Conservation (phyloP, 208 protist genomes). For the Porcisia hertigi region DNA sequence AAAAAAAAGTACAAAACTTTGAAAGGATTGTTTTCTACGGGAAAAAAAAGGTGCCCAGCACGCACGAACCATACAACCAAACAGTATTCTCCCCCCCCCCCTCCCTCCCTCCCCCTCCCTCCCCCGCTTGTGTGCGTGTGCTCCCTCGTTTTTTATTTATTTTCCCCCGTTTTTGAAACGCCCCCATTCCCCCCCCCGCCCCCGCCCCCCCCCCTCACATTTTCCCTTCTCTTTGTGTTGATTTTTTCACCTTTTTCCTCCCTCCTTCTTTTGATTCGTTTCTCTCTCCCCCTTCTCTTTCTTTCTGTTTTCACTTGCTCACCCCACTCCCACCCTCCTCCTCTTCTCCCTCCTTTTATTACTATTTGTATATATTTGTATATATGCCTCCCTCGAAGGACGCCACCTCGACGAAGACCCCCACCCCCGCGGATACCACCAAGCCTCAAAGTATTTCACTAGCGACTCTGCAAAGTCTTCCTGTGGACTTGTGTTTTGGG, state of each 20-base stretch:
- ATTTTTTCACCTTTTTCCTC: conserved; percentile 6
- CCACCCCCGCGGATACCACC: background rate
- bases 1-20: too few relatives aligned
- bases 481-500: background rate
- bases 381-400: background rate
- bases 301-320: conserved; percentile 18
- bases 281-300: background rate
- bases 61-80: background rate
- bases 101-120: too few relatives aligned
- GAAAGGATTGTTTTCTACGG: background rate
- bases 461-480: background rate
- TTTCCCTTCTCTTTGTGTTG: background rate
- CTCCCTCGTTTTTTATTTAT: background rate
- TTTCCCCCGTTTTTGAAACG: background rate
- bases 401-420: background rate
- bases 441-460: background rate
- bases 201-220: too few relatives aligned
- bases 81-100: background rate
- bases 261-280: background rate
- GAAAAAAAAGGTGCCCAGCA: background rate
- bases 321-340: background rate
- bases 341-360: background rate
- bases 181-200: too few relatives aligned
- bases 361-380: background rate
- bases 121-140: too few relatives aligned